Base-by-base conservation (phyloP, 441 rosid genomes). In the Codiaeum variegatum region DNA sequence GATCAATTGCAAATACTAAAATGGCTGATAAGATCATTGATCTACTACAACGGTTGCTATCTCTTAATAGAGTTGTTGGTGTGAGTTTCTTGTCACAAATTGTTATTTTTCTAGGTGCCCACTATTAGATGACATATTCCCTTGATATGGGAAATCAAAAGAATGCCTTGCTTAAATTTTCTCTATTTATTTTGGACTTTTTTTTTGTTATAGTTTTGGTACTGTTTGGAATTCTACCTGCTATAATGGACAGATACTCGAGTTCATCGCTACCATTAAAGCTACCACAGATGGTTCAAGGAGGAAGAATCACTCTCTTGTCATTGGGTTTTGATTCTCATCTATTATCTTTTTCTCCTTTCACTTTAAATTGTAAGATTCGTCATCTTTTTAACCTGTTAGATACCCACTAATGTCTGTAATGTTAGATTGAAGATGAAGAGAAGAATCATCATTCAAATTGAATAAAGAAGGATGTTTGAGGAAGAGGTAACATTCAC, bases 221-320 rank as follows among this genome's bases (percentile, higher is more conserved):
- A 73, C 82, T 91, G 68, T 88, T 93, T 40, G 96, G 94, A 73
- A 79, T 93, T 66, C 82, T 93, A 64, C 97, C 96, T 49, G 96
- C 93, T 16, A 93, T 93, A 58, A 92, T 94, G 98, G 97, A 94
- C 75, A 77, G 92, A 75, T 88, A 91, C 80, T 77, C 85, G 12
- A 79, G 63, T 73, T 58, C 92, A 69, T 59, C 85, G 2, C 29
- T 84, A 26, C 72, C 81, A 0, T 18, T 76, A 69, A 83, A 74
- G 31, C 42, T 76, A 15, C 91, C 89, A 0, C 54, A 80, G 74
- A 83, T 89, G 69, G 91, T 87, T 72, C 95, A 97, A 0, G 93
- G 97, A 65, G 98, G 98, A 73, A 88, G 73, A 80, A 28, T 89
- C 29, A 85, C 93, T 6, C 91, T 92, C 72, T 89, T 1, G 79